These are phyloP conservation scores for Phytophthora hibernalis DNA, from an alignment of 352 stramenopile genomes.

Conservation along the genomic window DNA sequence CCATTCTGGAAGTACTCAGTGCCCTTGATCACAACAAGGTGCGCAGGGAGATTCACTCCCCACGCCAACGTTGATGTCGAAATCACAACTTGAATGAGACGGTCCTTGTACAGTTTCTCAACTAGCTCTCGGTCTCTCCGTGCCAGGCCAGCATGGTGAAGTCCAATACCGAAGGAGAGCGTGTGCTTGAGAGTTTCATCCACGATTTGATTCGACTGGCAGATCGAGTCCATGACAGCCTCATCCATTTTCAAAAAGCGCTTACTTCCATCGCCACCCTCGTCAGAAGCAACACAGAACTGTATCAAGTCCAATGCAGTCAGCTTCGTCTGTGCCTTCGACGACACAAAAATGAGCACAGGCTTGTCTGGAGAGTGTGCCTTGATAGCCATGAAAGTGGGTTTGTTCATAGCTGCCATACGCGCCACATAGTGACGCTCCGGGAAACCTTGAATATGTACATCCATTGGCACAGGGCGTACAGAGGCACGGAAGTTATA, in stretches of 20 bases:
- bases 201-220: constrained; percentile 80
- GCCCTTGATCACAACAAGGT: constrained; percentile 99
- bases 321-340: constrained; percentile 96
- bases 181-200: constrained; percentile 96
- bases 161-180: constrained; percentile 97
- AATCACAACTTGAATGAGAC: constrained; percentile 97
- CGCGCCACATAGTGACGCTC: constrained; percentile 97
- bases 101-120: constrained; percentile 95
- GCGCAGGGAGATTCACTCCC: constrained; percentile 97
- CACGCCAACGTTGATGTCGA: constrained; percentile 94
- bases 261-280: constrained; percentile 90
- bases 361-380: constrained; percentile 95
- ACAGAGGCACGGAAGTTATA: constrained; percentile 97
- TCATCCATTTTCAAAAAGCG: constrained; percentile 95
- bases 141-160: constrained; percentile 96
- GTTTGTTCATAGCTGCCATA: constrained; percentile 99
- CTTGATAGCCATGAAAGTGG: constrained; percentile 97
- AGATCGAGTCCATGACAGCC: constrained; percentile 88
- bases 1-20: constrained; percentile 97
- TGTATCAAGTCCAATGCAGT: constrained; percentile 98
- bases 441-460: constrained; percentile 97
- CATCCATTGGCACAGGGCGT: constrained; percentile 96
- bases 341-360: constrained; percentile 98
- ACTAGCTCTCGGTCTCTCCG: constrained; percentile 95
- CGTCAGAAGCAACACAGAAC: constrained; percentile 79